Percentiles rank a stretch among this genome's conserved stretches.
phyloP scores from a whole-genome alignment of 2,329 filamentous ascomycete species.

The Fonsecaea nubica region DNA sequence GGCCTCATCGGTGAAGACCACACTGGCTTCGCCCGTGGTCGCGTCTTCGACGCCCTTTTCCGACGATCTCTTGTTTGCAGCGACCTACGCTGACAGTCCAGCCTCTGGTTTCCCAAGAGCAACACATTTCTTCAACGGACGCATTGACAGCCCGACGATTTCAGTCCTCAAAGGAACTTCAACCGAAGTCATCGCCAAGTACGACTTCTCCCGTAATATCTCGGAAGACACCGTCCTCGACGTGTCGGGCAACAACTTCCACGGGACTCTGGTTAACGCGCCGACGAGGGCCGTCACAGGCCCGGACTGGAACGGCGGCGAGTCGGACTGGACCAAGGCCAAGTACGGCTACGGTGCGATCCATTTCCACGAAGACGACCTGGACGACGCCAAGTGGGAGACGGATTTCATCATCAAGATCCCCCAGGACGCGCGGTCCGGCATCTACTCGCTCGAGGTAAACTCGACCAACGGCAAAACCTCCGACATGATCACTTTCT shows the following conservation, averaged over 20 bases:
- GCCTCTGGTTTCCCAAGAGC: not conserved
- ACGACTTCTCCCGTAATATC: slow-evolving; percentile 32
- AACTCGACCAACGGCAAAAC: slow-evolving; percentile 35
- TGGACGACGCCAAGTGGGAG: slow-evolving; percentile 48
- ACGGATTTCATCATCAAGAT: slow-evolving; percentile 45
- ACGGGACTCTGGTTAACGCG: slow-evolving; percentile 46
- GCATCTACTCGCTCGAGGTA: slow-evolving; percentile 44
- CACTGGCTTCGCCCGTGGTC: not conserved
- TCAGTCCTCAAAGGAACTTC: slow-evolving; percentile 22
- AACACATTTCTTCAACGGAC: slow-evolving; percentile 33
- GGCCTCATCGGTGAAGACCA: not conserved
- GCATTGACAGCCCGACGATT: slow-evolving; percentile 40
- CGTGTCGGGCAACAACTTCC: slow-evolving; percentile 39
- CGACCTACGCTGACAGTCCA: slow-evolving; percentile 9
- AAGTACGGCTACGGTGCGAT: slow-evolving; percentile 48
- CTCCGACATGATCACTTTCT: slow-evolving; percentile 46
- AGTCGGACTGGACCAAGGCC: slow-evolving; percentile 46
- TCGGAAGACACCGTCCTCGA: slow-evolving; percentile 41
- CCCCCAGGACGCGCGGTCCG: slow-evolving; percentile 38
- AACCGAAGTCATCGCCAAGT: slow-evolving; percentile 21
- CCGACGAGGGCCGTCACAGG: slow-evolving; percentile 46
- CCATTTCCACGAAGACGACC: slow-evolving; percentile 50
- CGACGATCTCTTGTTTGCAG: slow-evolving; percentile 18
- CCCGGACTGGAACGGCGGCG: slow-evolving; percentile 45
- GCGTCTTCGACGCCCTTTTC: not conserved